These are phyloP conservation scores for Orychophragmus violaceus DNA, from an alignment of 345 rosid genomes.

Conservation along the genomic window DNA sequence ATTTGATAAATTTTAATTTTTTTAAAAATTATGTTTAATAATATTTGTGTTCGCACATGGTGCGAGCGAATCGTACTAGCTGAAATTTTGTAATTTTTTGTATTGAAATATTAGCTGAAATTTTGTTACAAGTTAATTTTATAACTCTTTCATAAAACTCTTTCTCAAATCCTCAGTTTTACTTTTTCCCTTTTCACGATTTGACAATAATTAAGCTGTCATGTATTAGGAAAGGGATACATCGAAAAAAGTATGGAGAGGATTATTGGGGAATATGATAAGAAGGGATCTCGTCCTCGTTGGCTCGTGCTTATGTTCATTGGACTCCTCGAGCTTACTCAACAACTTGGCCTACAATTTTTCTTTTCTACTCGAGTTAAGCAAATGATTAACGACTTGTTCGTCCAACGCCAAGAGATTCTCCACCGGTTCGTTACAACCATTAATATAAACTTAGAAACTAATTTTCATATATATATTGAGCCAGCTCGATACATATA, in stretches of 20 bases:
- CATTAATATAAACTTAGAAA: no score
- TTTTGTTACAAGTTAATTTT: neutral
- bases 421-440: constrained; percentile 32
- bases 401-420: constrained; percentile 31
- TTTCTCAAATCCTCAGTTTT: neutral
- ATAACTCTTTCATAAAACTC: no score
- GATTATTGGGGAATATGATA: constrained; percentile 24
- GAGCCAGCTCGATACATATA: no score
- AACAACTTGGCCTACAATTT: constrained; percentile 28
- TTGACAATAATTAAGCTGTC: neutral
- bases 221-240: constrained; percentile 34
- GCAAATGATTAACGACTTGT: constrained; percentile 10
- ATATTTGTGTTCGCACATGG: no score
- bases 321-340: constrained; percentile 43
- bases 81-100: no score
- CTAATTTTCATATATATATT: no score
- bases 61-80: no score
- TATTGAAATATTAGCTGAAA: no score
- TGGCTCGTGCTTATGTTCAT: constrained; percentile 50
- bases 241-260: constrained; percentile 29
- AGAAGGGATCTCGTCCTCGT: constrained; percentile 33
- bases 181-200: neutral
- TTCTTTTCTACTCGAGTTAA: constrained; percentile 6
- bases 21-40: no score
- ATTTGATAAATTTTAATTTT: no score